These are phyloP conservation scores for Meyerozyma guilliermondii DNA, from an alignment of 1,139 yeast species.

Conservation along the genomic window DNA sequence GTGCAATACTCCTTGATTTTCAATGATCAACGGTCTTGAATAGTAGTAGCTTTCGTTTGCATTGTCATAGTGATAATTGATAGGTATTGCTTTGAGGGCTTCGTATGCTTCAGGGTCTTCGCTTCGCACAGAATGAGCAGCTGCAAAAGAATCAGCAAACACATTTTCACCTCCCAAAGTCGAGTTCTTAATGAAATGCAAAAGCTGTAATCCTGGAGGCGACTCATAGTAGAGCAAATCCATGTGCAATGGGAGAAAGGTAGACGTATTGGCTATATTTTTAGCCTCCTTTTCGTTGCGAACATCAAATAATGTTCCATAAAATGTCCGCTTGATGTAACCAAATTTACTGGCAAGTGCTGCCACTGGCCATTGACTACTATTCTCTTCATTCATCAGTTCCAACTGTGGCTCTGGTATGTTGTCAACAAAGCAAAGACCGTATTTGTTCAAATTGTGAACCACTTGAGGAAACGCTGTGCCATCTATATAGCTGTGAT, in stretches of 20 bases:
- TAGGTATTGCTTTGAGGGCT: slow-evolving; percentile 60
- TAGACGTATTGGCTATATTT: slow-evolving; percentile 69
- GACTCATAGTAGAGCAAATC: slow-evolving; percentile 76
- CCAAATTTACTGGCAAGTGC: slow-evolving; percentile 60
- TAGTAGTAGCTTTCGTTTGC: slow-evolving; percentile 62
- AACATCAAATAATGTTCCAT: slow-evolving; percentile 73
- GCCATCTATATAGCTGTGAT: slow-evolving; percentile 24
- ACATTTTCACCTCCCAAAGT: slow-evolving; percentile 67
- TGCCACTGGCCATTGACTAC: slow-evolving; percentile 36
- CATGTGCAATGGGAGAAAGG: slow-evolving; percentile 73
- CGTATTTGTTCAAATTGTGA: slow-evolving; percentile 49
- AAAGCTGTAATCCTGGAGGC: slow-evolving; percentile 76
- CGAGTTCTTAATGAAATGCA: slow-evolving; percentile 62
- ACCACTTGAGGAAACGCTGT: slow-evolving; percentile 35
- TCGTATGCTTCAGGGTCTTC: slow-evolving; percentile 59
- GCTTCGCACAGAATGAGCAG: slow-evolving; percentile 51
- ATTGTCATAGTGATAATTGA: slow-evolving; percentile 67
- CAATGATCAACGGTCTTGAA: slow-evolving; percentile 62
- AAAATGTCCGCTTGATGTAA: slow-evolving; percentile 67
- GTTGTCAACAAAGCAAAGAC: slow-evolving; percentile 51
- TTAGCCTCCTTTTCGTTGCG: slow-evolving; percentile 53
- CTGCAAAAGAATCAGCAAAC: slow-evolving; percentile 72
- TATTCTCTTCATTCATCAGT: slow-evolving; percentile 23
- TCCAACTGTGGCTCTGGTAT: slow-evolving; percentile 36
- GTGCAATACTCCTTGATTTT: slow-evolving; percentile 30